Base-by-base conservation (phyloP, 805 yeast genomes). In the Schwanniomyces vanrijiae region DNA sequence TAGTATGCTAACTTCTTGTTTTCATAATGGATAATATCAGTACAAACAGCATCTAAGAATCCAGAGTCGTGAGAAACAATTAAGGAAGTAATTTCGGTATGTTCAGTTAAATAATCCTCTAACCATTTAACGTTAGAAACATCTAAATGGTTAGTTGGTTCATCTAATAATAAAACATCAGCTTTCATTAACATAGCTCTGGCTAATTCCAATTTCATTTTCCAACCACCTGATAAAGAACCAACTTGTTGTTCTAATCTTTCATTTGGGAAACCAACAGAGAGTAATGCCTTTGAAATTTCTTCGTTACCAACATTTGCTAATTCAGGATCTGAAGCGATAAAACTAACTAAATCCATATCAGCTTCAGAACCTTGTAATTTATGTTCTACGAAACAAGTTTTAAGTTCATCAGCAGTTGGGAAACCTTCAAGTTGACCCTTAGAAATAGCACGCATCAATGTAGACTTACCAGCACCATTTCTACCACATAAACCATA, bases 381-480 rank as follows among this genome's bases (percentile, higher is more conserved):
- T 66, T 88, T 88, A 75, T 94, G 98, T 77, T 94, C 99, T 45
- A 92, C 98, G 59, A 92, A 94, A 74, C 98, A 90, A 25, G 98
- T 92, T 67, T 88, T 83, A 53, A 94, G 75, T 62, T 85, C 86
- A 46, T 86, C 81, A 60, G 90, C 84, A 57, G 88, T 86, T 38
- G 99, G 99, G 83, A 94, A 92, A 3, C 98, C 98, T 73, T 92
- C 98, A 54, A 92, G 78, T 73, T 92, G 96, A 48, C 98, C 98
- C 62, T 90, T 89, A 46, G 96, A 90, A 60, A 92, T 94, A 25
- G 98, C 86, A 69, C 98, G 83, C 98, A 92, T 90, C 60, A 92
- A 77, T 13, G 99, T 92, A 11, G 97, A 90, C 71, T 92, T 92
- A 76, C 99, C 99, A 50, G 97, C 97, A 80, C 99, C 99, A 66